Evolutionary conservation across 306 rosid species (phyloP).

Genomic region (Castanopsis chinensis): DNA sequence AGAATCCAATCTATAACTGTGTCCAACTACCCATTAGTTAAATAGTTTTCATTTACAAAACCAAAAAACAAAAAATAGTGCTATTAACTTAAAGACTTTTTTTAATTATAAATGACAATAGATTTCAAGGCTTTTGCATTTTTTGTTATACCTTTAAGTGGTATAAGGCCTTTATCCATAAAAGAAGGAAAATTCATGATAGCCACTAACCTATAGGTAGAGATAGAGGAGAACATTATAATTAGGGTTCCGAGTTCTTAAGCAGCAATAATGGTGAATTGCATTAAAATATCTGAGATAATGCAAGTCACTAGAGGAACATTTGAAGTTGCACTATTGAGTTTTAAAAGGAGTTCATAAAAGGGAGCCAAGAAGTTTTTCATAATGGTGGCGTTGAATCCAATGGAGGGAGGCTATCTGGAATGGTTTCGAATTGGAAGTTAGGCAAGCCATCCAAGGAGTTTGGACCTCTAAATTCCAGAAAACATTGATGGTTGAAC

Average conservation of each 20-base stretch:
- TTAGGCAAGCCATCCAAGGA: background rate
- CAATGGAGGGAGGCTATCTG: background rate
- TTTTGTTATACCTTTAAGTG: conserved; percentile 1
- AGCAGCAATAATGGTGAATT: background rate
- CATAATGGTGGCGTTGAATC: background rate
- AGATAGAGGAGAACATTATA: background rate
- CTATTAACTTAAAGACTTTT: background rate
- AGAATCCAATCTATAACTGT: background rate
- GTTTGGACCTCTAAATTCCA: background rate
- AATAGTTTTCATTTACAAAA: conserved; percentile 4
- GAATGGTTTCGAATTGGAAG: background rate
- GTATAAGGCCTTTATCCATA: background rate
- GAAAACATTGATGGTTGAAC: background rate
- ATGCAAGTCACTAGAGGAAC: background rate
- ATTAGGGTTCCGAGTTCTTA: background rate
- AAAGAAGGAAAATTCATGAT: background rate
- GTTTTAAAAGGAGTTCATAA: background rate
- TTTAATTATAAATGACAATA: background rate
- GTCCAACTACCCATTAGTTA: conserved; percentile 8
- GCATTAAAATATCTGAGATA: background rate
- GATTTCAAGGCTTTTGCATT: no score
- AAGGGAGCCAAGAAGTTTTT: background rate
- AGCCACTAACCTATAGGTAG: background rate
- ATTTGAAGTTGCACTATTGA: background rate
- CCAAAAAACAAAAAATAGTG: background rate